Percentiles rank a stretch among this genome's conserved stretches.
Evolutionary conservation across 306 rosid species (phyloP).

Genomic region (Cicer judaicum): DNA sequence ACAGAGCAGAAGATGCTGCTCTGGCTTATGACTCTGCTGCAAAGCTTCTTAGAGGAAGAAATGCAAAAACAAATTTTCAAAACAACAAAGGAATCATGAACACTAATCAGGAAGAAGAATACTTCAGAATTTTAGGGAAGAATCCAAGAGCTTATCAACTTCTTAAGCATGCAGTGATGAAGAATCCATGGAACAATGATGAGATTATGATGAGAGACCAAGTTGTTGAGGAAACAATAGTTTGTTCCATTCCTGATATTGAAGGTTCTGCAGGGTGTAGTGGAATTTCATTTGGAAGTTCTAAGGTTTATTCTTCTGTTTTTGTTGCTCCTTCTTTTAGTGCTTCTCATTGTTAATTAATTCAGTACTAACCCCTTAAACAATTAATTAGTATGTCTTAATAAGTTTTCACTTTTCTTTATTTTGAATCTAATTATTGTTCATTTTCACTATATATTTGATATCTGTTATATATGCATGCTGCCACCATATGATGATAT

Average conservation of each 20-base stretch:
- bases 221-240: conserved; percentile 72
- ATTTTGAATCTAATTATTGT: conserved; percentile 22
- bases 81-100: conserved; percentile 39
- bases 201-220: conserved; percentile 15
- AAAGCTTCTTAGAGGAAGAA: conserved; percentile 81
- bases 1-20: conserved; percentile 83
- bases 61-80: conserved; percentile 85
- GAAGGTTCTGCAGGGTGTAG: conserved; percentile 38
- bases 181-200: conserved; percentile 53
- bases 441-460: neutral
- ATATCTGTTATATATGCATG: conserved; percentile 44
- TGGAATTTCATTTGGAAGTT: conserved; percentile 65
- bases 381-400: conserved; percentile 17
- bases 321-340: conserved; percentile 94
- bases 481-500: conserved; percentile 28
- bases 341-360: conserved; percentile 41
- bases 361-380: conserved; percentile 13
- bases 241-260: conserved; percentile 54
- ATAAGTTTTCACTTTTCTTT: conserved; percentile 7
- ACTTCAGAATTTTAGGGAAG: conserved; percentile 51
- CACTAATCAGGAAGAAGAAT: conserved; percentile 49
- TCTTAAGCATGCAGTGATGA: conserved; percentile 75
- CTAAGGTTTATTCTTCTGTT: conserved; percentile 91
- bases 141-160: conserved; percentile 72
- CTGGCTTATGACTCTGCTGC: conserved; percentile 85